Base-by-base conservation (phyloP, 202 grass and related monocot genomes). In the Musa balbisiana region DNA sequence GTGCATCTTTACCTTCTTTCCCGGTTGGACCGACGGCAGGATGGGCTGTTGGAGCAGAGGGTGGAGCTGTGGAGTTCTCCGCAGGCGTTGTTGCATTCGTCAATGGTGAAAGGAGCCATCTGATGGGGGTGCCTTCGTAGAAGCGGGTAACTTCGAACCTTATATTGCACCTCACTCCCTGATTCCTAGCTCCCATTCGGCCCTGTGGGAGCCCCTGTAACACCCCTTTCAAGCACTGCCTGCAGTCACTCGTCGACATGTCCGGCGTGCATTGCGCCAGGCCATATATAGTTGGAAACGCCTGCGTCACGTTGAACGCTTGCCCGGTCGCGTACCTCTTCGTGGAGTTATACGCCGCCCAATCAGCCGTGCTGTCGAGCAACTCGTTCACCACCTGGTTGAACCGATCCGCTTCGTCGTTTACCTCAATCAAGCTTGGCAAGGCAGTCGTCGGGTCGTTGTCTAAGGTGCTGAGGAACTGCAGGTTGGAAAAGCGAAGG, bases 241-340 rank as follows among this genome's bases (percentile, higher is more conserved):
- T 22, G 60, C 76, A 84, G 3, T 69, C 10, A 33, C 29, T 53
- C 9, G 11, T 0, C 5, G 76, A 68, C 69, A 84, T 54, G 53
- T 84, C 82, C 49, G 69, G 70, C 2, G 76, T 84, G 62, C 82
- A 84, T 84, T 92, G 87, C 9, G 79, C 87, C 49, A 89, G 53
- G 72, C 55, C 84, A 64, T 92, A 92, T 22, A 92, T 64, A 60
- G 83, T 8, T 72, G 71, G 12, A 25, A 6, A 10, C 19, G 11
- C 22, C 20, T 2, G 9, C 13, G 73, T 17, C 64, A 72, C 74
- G 3, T 78, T 62, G n/a, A 58, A 54, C 79, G 52, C 64, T 5
- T 8, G 67, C 16, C 80, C 85, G n/a, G 82, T 67, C 67, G 83
- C 55, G 69, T 52, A 89, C 75, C 58, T 69, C 74, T 25, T 75